These are phyloP conservation scores for Russula dissimulans DNA, from an alignment of 768 basidiomycete species.

Conservation along the genomic window DNA sequence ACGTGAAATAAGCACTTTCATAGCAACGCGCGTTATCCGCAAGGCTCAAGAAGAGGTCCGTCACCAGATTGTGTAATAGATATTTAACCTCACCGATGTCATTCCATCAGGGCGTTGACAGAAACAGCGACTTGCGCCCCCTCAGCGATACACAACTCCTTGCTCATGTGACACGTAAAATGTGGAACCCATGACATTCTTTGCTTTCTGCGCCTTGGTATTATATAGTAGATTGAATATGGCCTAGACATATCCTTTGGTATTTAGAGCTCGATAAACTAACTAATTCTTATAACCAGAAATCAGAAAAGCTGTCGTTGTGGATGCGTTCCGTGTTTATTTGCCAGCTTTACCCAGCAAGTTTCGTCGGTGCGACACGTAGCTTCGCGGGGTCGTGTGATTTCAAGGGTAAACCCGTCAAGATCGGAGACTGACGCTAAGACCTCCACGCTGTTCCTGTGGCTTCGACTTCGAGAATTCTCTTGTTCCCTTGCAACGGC, in stretches of 20 bases:
- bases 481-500: background rate
- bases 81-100: background rate
- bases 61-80: constrained; percentile 9
- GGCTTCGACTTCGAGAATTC: constrained; percentile 11
- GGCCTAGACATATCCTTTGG: background rate
- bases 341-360: background rate
- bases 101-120: constrained; percentile 21
- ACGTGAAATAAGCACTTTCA: constrained; percentile 71
- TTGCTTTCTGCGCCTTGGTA: background rate
- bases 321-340: background rate
- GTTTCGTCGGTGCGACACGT: background rate
- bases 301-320: background rate
- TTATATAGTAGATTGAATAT: constrained; percentile 4
- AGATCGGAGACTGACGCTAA: background rate
- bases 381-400: background rate
- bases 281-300: background rate
- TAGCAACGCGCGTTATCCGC: constrained; percentile 69
- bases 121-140: constrained; percentile 36
- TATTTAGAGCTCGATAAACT: background rate
- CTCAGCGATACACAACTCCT: constrained; percentile 49
- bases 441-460: background rate
- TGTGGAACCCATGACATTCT: constrained; percentile 54
- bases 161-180: constrained; percentile 47
- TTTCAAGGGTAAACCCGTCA: background rate
- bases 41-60: constrained; percentile 68